Evolutionary conservation across 352 stramenopile species (phyloP).

Genomic region (Phytophthora gonapodyides): DNA sequence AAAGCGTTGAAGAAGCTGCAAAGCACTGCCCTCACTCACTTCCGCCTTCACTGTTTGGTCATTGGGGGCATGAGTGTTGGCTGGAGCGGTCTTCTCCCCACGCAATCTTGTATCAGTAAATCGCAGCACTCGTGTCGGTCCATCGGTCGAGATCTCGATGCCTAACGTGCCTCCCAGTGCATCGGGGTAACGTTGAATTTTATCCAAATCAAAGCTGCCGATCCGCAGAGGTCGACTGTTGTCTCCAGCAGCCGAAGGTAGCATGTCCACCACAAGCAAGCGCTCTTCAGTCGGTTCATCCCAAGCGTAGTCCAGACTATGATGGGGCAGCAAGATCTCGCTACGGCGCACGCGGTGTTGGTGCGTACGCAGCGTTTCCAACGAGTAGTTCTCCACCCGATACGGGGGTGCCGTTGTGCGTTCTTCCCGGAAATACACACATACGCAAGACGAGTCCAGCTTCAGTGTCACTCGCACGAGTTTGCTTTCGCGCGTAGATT

Average conservation of each 20-base stretch:
- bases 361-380: constrained; percentile 87
- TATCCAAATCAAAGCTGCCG: constrained; percentile 81
- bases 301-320: constrained; percentile 89
- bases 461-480: constrained; percentile 82
- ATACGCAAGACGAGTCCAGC: constrained; percentile 76
- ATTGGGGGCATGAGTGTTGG: constrained; percentile 30
- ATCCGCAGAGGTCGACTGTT: constrained; percentile 87
- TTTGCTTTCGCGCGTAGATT: constrained; percentile 79
- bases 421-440: constrained; percentile 82
- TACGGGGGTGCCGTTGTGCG: constrained; percentile 79
- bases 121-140: constrained; percentile 85
- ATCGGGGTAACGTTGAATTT: constrained; percentile 81
- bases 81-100: constrained; percentile 36
- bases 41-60: constrained; percentile 36
- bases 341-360: constrained; percentile 81
- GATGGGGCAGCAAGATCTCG: constrained; percentile 86
- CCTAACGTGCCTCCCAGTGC: constrained; percentile 71
- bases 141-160: constrained; percentile 85
- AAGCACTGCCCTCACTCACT: constrained; percentile 21
- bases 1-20: constrained; percentile 55
- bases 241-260: constrained; percentile 85
- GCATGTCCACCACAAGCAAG: constrained; percentile 86
- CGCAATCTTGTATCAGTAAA: constrained; percentile 85
- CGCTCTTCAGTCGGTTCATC: constrained; percentile 84
- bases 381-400: constrained; percentile 88